A percentile compares a stretch with the other conserved stretches of the same genome.
These are phyloP conservation scores for Aspergillus asperescens DNA, from an alignment of 495 filamentous ascomycete species.

Conservation along the genomic window DNA sequence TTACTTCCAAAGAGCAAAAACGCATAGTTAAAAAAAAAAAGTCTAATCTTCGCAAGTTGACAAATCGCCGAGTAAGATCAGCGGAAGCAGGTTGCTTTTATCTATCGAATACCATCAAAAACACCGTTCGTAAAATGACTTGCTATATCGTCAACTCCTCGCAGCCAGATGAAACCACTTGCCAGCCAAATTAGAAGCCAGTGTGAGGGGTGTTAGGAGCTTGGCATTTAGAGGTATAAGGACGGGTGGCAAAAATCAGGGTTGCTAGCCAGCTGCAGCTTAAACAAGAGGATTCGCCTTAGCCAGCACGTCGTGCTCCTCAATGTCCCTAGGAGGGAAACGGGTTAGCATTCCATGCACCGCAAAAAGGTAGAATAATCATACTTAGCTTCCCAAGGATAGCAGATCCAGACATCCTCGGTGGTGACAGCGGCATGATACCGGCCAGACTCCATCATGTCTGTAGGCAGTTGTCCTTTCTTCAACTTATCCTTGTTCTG, in stretches of 20 bases:
- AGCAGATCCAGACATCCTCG: slow-evolving; percentile 94
- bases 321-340: slow-evolving; percentile 62
- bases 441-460: slow-evolving; percentile 66
- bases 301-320: slow-evolving; percentile 79
- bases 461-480: slow-evolving; percentile 78
- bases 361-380: slow-evolving; percentile 20
- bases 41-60: slow-evolving; percentile 1
- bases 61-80: background rate
- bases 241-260: background rate
- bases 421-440: slow-evolving; percentile 88
- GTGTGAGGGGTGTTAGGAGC: background rate
- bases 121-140: slow-evolving; percentile 24
- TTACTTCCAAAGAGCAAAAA: background rate
- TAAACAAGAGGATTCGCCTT: slow-evolving; percentile 42
- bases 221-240: background rate
- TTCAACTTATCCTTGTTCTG: slow-evolving; percentile 96
- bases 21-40: background rate
- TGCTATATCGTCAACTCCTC: slow-evolving; percentile 6
- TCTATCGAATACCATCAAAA: slow-evolving; percentile 28
- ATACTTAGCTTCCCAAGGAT: slow-evolving; percentile 95
- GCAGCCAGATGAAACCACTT: background rate
- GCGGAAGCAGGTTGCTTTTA: slow-evolving; percentile 10
- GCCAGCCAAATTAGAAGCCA: background rate
- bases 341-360: slow-evolving; percentile 13
- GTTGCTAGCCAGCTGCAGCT: background rate